Percentiles rank a stretch among this genome's conserved stretches.
phyloP scores from a whole-genome alignment of 805 yeast genomes.

The Suhomyces sp. region DNA sequence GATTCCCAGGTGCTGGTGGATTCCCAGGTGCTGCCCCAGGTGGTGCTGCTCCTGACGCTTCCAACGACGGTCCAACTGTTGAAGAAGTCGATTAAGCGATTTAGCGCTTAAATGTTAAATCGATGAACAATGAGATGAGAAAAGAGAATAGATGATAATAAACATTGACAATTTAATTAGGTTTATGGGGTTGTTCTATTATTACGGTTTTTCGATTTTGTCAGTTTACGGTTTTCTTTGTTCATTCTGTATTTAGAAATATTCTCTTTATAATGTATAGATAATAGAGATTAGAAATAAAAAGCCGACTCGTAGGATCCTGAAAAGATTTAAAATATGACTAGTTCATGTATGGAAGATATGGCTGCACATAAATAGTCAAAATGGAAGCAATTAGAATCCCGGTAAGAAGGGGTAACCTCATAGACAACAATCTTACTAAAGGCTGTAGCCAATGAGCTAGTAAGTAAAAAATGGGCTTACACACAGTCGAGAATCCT shows the following conservation, averaged over 20 bases:
- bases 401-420: too few species aligned
- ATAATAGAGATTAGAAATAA: constrained; percentile 2
- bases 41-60: constrained; percentile 36
- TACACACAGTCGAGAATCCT: too few species aligned
- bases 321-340: too few species aligned
- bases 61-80: constrained; percentile 50
- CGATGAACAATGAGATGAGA: constrained; percentile 3
- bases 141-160: background rate
- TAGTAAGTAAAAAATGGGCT: too few species aligned
- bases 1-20: constrained; percentile 52
- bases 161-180: constrained; percentile 4
- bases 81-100: constrained; percentile 50
- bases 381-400: too few species aligned
- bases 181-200: constrained; percentile 6
- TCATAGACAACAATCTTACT: too few species aligned
- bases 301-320: too few species aligned
- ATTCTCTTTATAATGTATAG: constrained; percentile 5
- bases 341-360: too few species aligned
- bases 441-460: too few species aligned
- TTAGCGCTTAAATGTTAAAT: too few species aligned
- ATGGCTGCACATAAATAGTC: too few species aligned
- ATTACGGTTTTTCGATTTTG: constrained; percentile 6
- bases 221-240: constrained; percentile 3
- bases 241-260: constrained; percentile 7
- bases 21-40: constrained; percentile 43